These are phyloP conservation scores for Fragosphaeria purpurea DNA, from an alignment of 2,329 filamentous ascomycete genomes.

Conservation along the genomic window DNA sequence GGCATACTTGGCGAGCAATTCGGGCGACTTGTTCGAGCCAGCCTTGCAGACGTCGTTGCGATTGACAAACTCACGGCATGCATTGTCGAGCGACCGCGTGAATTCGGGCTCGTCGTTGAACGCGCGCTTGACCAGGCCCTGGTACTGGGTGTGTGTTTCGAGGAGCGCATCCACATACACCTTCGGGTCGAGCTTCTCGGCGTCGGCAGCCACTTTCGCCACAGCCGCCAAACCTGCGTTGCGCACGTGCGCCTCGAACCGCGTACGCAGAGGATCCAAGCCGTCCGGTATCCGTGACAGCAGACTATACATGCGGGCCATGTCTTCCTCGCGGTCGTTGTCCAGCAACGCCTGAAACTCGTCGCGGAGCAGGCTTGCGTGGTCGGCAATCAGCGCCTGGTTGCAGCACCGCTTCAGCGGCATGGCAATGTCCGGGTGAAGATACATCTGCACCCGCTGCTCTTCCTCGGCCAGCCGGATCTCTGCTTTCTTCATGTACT, in stretches of 20 bases:
- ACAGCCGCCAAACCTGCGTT: constrained; percentile 83
- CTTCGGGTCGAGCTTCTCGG: constrained; percentile 88
- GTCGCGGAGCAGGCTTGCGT: constrained; percentile 76
- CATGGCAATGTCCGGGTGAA: constrained; percentile 80
- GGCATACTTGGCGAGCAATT: constrained; percentile 89
- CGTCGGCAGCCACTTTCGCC: constrained; percentile 79
- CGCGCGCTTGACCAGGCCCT: constrained; percentile 79
- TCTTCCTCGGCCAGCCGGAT: constrained; percentile 82
- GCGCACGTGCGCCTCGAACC: constrained; percentile 86
- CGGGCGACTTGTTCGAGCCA: constrained; percentile 86
- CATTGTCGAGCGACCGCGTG: constrained; percentile 89
- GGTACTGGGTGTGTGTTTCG: constrained; percentile 89
- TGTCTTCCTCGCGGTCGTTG: constrained; percentile 88
- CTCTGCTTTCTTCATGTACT: constrained; percentile 99
- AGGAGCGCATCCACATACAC: constrained; percentile 91
- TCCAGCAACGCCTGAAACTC: constrained; percentile 93
- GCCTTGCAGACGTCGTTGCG: constrained; percentile 92
- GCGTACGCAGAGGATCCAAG: constrained; percentile 73
- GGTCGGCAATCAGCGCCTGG: constrained; percentile 78
- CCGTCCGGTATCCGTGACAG: constrained; percentile 84
- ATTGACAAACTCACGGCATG: constrained; percentile 96
- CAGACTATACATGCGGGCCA: constrained; percentile 92
- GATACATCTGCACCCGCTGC: constrained; percentile 81
- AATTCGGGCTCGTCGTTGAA: constrained; percentile 97
- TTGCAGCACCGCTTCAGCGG: constrained; percentile 82